Base-by-base conservation (phyloP, 176 grass and related monocot genomes). In the Oryza brachyantha region DNA sequence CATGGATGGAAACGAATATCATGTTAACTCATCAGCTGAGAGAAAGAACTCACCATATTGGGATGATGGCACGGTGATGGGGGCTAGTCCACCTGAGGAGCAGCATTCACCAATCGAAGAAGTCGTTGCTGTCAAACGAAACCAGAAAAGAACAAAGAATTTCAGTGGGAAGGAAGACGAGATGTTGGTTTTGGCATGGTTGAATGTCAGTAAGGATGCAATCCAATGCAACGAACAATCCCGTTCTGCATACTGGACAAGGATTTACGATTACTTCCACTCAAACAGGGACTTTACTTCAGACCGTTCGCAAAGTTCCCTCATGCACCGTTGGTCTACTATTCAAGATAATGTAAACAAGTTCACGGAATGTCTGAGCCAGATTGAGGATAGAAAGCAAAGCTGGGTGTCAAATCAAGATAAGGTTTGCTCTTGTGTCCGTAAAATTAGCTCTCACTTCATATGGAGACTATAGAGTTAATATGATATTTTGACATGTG, bases 301-400 rank as follows among this genome's bases (percentile, higher is more conserved):
- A 9, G 35, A 75, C 1, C 72, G 34, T 54, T 59, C n/a, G 4
- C 72, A 75, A 39, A 37, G 7, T 39, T 75, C 72, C 34, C 21
- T 75, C 17, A 39, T 75, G 52, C 72, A 75, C 50, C 72, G 72
- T 8, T 75, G 72, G 72, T 39, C n/a, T 60, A 16, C 2, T 16
- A 75, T 75, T 9, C 52, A 75, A 75, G 72, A 75, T 4, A 75
- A 25, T 7, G 72, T 75, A 5, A 75, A 36, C 52, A 75, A 75
- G 54, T 75, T 75, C 6, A 48, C 10, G 14, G 52, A 32, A 16
- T 75, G 72, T 60, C n/a, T 75, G 25, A 14, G 10, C 13, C 32
- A 21, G 52, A 60, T 60, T 40, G 72, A 27, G 52, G 52, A n/a
- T 59, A 26, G 31, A 39, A 60, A 10, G 11, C 52, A 75, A 37